Conservation (phyloP, 2,329 filamentous ascomycete genomes). For the Anisogramma anomala region DNA sequence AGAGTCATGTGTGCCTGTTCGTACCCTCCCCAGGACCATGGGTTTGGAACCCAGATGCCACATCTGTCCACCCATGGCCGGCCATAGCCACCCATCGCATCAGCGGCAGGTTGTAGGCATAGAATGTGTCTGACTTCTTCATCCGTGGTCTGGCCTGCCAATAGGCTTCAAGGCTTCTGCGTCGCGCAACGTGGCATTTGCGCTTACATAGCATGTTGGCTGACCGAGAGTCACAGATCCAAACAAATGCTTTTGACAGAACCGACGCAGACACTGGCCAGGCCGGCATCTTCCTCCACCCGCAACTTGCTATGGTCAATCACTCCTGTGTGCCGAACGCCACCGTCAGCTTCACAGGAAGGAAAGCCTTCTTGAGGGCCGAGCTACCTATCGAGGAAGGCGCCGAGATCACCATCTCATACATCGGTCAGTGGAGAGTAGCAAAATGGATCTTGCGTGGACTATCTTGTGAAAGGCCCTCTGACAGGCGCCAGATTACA, state of each 20-base stretch:
- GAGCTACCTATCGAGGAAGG: conserved; percentile 35
- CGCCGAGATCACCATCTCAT: conserved; percentile 50
- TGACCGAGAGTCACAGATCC: conserved; percentile 31
- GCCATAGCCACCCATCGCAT: no score
- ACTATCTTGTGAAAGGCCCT: no score
- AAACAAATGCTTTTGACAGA: conserved; percentile 51
- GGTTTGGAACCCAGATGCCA: no score
- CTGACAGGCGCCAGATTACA: conserved; percentile 31
- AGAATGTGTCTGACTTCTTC: no score
- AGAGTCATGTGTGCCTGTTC: no score
- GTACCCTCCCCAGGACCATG: no score
- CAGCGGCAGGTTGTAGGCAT: no score
- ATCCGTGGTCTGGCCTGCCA: no score
- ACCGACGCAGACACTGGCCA: conserved; percentile 40
- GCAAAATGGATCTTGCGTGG: no score
- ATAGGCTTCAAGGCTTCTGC: no score
- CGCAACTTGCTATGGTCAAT: conserved; percentile 46
- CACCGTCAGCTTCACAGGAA: conserved; percentile 42
- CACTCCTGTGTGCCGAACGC: conserved; percentile 53
- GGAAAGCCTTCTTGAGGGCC: conserved; percentile 39
- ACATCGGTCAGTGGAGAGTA: conserved; percentile 37
- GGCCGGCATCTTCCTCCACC: conserved; percentile 45
- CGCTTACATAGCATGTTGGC: conserved; percentile 10
- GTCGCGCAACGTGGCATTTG: no score
- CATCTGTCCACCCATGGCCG: no score